These are phyloP conservation scores for Musa troglodytarum DNA, from an alignment of 176 grass and related monocot species.

Conservation along the genomic window DNA sequence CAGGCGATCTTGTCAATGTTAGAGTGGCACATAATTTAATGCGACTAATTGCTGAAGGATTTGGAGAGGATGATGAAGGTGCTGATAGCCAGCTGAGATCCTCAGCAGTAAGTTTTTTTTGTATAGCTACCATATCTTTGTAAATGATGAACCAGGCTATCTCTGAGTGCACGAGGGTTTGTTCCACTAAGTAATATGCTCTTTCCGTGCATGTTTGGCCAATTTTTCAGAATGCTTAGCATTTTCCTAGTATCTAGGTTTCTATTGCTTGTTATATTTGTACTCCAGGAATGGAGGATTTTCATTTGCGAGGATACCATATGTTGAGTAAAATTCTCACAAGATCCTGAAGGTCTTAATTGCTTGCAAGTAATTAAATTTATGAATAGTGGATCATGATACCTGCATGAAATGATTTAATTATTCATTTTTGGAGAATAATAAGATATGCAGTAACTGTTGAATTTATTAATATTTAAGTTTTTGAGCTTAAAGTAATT, in stretches of 20 bases:
- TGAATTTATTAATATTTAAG: not conserved
- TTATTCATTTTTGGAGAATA: not conserved
- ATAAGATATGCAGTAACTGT: not conserved
- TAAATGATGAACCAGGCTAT: too few species aligned
- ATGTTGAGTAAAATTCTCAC: too few species aligned
- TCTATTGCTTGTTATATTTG: not conserved
- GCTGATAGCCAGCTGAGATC: constrained; percentile 96
- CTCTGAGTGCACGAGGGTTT: not conserved
- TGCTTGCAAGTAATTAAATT: not conserved
- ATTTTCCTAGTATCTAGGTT: not conserved
- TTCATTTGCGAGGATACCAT: not conserved
- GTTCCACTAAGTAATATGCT: not conserved
- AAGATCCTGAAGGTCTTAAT: too few species aligned
- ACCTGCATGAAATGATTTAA: not conserved
- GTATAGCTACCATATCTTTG: not conserved
- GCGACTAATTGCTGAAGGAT: constrained; percentile 99
- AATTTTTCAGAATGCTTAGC: not conserved
- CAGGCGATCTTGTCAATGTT: constrained; percentile 94
- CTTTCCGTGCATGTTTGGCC: not conserved
- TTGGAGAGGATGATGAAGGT: constrained; percentile 94
- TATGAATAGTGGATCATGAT: not conserved
- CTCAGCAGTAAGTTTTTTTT: constrained; percentile 75
- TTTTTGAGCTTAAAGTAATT: too few species aligned
- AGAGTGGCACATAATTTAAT: constrained; percentile 98
- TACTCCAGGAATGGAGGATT: not conserved